phyloP scores from a whole-genome alignment of 2,329 filamentous ascomycete species.

The Mycogone perniciosa region DNA sequence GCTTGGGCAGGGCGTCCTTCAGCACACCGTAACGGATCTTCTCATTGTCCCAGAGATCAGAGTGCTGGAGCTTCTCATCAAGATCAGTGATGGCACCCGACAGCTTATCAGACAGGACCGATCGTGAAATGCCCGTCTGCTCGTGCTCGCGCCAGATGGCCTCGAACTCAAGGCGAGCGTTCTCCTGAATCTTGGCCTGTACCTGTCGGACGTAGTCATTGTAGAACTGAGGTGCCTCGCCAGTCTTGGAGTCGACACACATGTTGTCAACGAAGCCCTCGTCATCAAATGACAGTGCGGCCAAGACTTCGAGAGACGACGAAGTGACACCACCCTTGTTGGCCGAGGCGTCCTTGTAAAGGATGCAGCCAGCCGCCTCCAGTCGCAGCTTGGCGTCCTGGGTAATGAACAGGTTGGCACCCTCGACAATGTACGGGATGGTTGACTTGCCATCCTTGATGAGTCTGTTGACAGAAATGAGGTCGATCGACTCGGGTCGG shows the following conservation, averaged over 20 bases:
- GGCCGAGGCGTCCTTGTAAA: constrained; percentile 96
- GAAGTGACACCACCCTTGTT: constrained; percentile 99
- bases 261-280: constrained; percentile 83
- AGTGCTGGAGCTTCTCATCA: constrained; percentile 92
- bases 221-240: constrained; percentile 83
- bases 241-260: constrained; percentile 66
- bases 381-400: constrained; percentile 95
- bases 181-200: constrained; percentile 83
- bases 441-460: constrained; percentile 83
- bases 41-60: constrained; percentile 82
- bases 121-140: constrained; percentile 69
- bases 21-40: constrained; percentile 72
- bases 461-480: constrained; percentile 77
- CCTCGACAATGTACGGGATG: constrained; percentile 94
- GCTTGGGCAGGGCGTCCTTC: constrained; percentile 74
- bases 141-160: constrained; percentile 96
- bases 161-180: constrained; percentile 91
- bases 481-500: constrained; percentile 91
- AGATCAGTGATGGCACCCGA: constrained; percentile 91
- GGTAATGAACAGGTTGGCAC: constrained; percentile 96
- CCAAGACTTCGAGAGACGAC: constrained; percentile 91
- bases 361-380: constrained; percentile 86
- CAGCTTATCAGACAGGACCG: constrained; percentile 84
- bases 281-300: constrained; percentile 91
- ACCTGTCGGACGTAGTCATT: constrained; percentile 86